These are phyloP conservation scores for Pistacia integerrima DNA, from an alignment of 345 rosid species.

Conservation along the genomic window DNA sequence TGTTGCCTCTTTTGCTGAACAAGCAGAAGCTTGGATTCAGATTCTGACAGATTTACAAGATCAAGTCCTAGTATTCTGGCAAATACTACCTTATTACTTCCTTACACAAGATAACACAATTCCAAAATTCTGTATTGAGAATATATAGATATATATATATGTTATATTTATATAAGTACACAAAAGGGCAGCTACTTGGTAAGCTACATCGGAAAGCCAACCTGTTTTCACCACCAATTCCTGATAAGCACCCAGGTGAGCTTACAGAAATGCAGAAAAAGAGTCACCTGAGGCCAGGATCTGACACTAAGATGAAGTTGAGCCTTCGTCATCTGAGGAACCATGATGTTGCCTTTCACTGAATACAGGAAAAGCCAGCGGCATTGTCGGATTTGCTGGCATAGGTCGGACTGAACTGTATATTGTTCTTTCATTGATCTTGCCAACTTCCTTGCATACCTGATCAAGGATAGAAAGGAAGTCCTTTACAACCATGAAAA, in stretches of 20 bases:
- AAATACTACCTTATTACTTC: conserved; percentile 1
- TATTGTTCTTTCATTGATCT: conserved; percentile 75
- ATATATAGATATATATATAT: conserved; percentile 10
- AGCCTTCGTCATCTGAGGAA: conserved; percentile 45
- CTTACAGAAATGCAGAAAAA: background rate
- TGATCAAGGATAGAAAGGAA: conserved; percentile 83
- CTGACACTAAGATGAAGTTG: conserved; percentile 15
- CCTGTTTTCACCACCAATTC: background rate
- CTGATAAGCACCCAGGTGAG: background rate
- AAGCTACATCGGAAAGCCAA: background rate
- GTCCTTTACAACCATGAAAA: conserved; percentile 81
- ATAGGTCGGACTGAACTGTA: conserved; percentile 56
- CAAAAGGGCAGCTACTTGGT: background rate
- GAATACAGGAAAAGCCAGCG: conserved; percentile 53
- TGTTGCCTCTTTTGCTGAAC: background rate
- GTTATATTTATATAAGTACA: conserved; percentile 7
- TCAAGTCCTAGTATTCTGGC: background rate
- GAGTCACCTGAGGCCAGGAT: background rate
- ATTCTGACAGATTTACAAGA: conserved; percentile 7
- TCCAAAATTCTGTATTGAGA: conserved; percentile 5
- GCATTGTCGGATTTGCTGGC: conserved; percentile 31
- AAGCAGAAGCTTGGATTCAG: background rate
- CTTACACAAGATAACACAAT: conserved; percentile 6
- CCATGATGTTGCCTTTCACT: conserved; percentile 35
- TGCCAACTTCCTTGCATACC: conserved; percentile 92